Conservation (phyloP, 768 basidiomycete genomes). For the Psilocybe cyanescens region DNA sequence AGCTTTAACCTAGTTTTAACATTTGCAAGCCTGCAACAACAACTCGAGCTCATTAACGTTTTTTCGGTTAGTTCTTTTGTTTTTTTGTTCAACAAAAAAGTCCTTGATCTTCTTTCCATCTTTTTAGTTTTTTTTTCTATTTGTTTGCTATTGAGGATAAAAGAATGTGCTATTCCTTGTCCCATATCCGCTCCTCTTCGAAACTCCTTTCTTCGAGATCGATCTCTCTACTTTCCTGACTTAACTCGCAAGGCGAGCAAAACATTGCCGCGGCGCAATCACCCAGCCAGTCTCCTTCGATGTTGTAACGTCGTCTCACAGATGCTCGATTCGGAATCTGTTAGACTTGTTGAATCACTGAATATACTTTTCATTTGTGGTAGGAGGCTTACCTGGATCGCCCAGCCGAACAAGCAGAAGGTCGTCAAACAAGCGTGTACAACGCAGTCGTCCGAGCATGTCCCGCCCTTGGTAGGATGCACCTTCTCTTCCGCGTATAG, state of each 20-base stretch:
- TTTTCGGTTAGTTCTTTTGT: too few species aligned
- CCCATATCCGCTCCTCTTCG: not conserved
- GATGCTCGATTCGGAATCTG: conserved; percentile 17
- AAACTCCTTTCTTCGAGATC: conserved; percentile 38
- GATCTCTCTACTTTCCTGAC: conserved; percentile 43
- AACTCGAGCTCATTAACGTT: too few species aligned
- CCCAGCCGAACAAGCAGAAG: conserved; percentile 24
- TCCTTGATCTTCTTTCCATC: not conserved
- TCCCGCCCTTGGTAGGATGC: conserved; percentile 8
- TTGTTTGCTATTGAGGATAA: not conserved
- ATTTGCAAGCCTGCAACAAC: too few species aligned
- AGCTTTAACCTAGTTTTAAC: not conserved
- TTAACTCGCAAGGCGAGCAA: conserved; percentile 43
- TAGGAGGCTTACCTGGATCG: conserved; percentile 17
- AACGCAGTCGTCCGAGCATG: conserved; percentile 16
- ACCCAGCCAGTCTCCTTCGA: conserved; percentile 32
- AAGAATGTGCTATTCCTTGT: conserved; percentile 15
- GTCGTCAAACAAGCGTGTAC: conserved; percentile 19
- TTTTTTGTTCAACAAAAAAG: too few species aligned
- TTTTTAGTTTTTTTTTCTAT: not conserved
- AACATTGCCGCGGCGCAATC: conserved; percentile 37
- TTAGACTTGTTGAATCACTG: not conserved
- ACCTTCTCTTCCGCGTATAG: conserved; percentile 15
- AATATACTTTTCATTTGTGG: not conserved
- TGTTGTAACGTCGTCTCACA: conserved; percentile 33